Evolutionary conservation across 2,329 filamentous ascomycete species (phyloP).

Genomic region (Calonectria honghensis): DNA sequence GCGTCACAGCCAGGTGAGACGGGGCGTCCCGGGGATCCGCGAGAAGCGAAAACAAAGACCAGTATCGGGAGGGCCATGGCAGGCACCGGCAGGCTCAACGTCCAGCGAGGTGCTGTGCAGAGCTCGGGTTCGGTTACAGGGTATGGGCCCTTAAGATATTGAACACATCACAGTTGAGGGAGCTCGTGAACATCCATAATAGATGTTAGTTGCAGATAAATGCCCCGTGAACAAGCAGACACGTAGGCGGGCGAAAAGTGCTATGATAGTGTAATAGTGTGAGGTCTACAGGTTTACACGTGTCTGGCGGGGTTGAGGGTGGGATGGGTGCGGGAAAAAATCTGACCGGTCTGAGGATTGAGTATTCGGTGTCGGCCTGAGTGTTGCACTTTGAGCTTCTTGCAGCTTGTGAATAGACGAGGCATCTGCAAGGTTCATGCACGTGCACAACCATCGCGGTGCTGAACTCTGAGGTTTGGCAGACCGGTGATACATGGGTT

Average conservation of each 20-base stretch:
- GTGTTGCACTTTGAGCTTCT: conserved; percentile 12
- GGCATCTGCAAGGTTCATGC: conserved; percentile 22
- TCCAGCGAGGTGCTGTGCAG: conserved; percentile 10
- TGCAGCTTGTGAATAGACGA: conserved; percentile 13
- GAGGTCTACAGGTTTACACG: conserved; percentile 34
- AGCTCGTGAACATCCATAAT: conserved; percentile 18
- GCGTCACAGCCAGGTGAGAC: conserved; percentile 30
- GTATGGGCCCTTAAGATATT: conserved; percentile 13
- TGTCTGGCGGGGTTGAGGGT: conserved; percentile 30
- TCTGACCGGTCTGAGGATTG: conserved; percentile 21
- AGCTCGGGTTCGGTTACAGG: background rate
- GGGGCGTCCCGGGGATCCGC: conserved; percentile 23
- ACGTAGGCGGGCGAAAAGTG: conserved; percentile 24
- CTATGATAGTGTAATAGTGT: conserved; percentile 21
- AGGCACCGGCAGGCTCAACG: conserved; percentile 1
- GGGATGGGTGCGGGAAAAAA: conserved; percentile 17
- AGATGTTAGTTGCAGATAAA: conserved; percentile 27
- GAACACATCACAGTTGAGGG: conserved; percentile 26
- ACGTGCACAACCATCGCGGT: conserved; percentile 30
- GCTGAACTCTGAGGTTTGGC: conserved; percentile 24
- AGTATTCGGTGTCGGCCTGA: conserved; percentile 21
- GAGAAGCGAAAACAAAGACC: conserved; percentile 3
- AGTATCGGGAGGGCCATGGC: conserved; percentile 13
- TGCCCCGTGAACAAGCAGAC: conserved; percentile 28
- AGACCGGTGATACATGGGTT: conserved; percentile 23